Evolutionary conservation across 2,329 filamentous ascomycete species (phyloP).

Genomic region (Lachnellula subtilissima): DNA sequence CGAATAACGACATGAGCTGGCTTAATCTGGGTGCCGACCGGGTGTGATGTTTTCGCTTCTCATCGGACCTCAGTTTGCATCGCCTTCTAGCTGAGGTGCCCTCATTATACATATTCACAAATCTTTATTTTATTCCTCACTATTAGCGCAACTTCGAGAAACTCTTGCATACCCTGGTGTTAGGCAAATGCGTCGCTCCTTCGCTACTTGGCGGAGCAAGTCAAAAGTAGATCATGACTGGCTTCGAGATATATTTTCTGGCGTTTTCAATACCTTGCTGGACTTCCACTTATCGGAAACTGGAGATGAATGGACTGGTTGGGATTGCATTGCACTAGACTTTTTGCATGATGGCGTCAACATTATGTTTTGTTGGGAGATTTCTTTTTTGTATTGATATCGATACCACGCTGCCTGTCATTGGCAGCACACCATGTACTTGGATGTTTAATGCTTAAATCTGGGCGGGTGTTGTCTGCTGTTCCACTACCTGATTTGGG

Average conservation of each 20-base stretch:
- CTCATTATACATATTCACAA: constrained; percentile 3
- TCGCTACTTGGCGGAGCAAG: not conserved
- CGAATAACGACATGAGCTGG: constrained; percentile 71
- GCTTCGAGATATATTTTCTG: not conserved
- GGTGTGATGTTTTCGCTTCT: constrained; percentile 17
- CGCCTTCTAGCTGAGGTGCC: not conserved
- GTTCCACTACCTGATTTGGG: not conserved
- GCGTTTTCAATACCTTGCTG: constrained; percentile 2
- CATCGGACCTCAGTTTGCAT: not conserved
- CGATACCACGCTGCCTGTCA: constrained; percentile 3
- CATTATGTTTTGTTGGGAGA: not conserved
- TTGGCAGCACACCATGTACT: not conserved
- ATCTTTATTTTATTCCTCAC: constrained; percentile 1
- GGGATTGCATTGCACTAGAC: not conserved
- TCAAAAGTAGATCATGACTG: not conserved
- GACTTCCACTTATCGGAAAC: not conserved
- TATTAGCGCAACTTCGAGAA: not conserved
- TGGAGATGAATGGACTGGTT: not conserved
- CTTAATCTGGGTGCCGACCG: constrained; percentile 55
- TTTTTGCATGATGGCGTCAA: not conserved
- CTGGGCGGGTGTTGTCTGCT: not conserved
- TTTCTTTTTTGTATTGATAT: not conserved
- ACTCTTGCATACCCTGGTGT: constrained; percentile 2
- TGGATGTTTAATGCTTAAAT: constrained; percentile 2
- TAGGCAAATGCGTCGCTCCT: not conserved